Percentiles rank a stretch among this genome's conserved stretches.
phyloP scores from a whole-genome alignment of 2,329 filamentous ascomycete genomes.

The Xylariaceae sp. region DNA sequence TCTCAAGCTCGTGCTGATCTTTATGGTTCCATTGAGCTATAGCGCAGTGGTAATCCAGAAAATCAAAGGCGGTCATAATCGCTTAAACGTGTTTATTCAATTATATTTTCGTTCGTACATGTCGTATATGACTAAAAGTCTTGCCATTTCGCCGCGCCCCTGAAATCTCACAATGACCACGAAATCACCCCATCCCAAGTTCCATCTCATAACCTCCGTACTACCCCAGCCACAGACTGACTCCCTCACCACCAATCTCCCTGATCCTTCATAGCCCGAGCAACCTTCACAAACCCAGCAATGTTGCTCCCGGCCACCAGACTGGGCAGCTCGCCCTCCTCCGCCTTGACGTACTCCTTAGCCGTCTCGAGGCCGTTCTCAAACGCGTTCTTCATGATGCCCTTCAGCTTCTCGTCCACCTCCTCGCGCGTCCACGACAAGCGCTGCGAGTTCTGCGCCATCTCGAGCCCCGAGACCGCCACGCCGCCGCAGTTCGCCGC shows the following conservation, averaged over 20 bases:
- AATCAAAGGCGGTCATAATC: no score
- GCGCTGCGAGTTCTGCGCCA: constrained; percentile 93
- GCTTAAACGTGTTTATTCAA: no score
- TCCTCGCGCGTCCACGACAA: constrained; percentile 83
- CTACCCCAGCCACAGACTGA: background rate
- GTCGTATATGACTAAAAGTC: no score
- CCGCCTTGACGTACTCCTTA: constrained; percentile 74
- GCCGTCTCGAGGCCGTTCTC: constrained; percentile 83
- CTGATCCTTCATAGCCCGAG: constrained; percentile 89
- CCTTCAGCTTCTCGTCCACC: constrained; percentile 86
- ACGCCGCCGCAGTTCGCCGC: constrained; percentile 97
- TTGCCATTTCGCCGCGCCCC: no score
- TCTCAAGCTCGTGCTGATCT: no score
- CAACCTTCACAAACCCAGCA: constrained; percentile 96
- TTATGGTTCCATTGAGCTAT: no score
- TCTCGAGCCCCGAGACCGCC: constrained; percentile 94
- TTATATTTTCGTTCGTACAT: no score
- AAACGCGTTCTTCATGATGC: constrained; percentile 94
- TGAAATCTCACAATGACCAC: no score
- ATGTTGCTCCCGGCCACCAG: constrained; percentile 95
- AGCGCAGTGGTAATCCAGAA: no score
- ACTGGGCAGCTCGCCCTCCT: constrained; percentile 75
- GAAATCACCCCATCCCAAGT: background rate
- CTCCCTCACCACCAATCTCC: constrained; percentile 75
- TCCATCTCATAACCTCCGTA: no score